phyloP scores from a whole-genome alignment of 2,329 filamentous ascomycete genomes.

The Aaosphaeria arxii region DNA sequence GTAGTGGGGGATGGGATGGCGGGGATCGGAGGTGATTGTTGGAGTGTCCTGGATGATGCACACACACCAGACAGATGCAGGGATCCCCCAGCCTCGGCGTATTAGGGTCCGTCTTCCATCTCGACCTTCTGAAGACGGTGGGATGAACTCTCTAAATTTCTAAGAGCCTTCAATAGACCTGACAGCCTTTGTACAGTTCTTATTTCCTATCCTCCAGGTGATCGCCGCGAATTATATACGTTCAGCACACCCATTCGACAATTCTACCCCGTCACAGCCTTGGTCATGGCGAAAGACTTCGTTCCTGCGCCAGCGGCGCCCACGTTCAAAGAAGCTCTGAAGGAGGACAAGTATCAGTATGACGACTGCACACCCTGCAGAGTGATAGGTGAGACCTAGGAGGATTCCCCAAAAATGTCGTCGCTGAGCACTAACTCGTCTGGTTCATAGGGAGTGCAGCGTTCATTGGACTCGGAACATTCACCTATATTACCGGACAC shows the following conservation, averaged over 20 bases:
- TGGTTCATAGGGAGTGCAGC: conserved; percentile 38
- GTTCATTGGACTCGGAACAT: conserved; percentile 47
- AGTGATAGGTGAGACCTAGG: conserved; percentile 57
- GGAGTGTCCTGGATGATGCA: conserved; percentile 4
- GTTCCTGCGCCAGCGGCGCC: conserved; percentile 10
- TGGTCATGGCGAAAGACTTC: conserved; percentile 1
- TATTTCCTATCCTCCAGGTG: no score
- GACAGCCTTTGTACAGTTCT: no score
- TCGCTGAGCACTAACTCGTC: not conserved
- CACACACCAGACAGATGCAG: no score
- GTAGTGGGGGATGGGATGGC: conserved; percentile 19
- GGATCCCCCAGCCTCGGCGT: no score
- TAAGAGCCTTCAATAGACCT: no score
- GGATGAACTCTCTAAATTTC: no score
- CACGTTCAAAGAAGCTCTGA: conserved; percentile 27
- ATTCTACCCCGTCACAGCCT: no score
- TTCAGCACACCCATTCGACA: no score
- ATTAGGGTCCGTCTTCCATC: no score
- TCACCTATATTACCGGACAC: conserved; percentile 46
- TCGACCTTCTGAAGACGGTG: no score
- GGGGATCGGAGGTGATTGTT: conserved; percentile 19
- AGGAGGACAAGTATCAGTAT: conserved; percentile 31
- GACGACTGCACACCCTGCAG: conserved; percentile 70
- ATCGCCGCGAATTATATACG: no score
- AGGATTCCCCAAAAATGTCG: not conserved